Percentiles rank a stretch among this genome's conserved stretches.
These are phyloP conservation scores for Curvularia sp. DNA, from an alignment of 2,329 filamentous ascomycete species.

Conservation along the genomic window DNA sequence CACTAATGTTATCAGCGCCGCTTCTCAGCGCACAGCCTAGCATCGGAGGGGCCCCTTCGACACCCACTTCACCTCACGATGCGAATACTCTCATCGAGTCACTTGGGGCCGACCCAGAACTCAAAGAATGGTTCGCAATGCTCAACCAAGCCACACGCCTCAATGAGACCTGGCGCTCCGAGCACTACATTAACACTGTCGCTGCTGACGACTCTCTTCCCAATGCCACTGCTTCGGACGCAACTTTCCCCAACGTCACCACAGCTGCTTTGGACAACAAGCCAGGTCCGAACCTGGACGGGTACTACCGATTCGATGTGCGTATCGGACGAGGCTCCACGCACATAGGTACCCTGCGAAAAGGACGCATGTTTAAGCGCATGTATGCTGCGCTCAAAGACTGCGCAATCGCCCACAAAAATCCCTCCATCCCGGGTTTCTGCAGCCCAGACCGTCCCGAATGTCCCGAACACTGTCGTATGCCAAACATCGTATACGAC, in stretches of 20 bases:
- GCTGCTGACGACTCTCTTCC: not conserved
- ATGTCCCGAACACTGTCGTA: slow-evolving; percentile 1
- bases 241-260: not conserved
- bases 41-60: not conserved
- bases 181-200: not conserved
- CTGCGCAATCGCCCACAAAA: not conserved
- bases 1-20: not conserved
- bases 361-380: slow-evolving; percentile 10
- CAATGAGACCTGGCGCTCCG: not conserved
- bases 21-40: not conserved
- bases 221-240: not conserved
- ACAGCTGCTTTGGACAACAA: not conserved
- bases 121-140: not conserved
- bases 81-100: not conserved
- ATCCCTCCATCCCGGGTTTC: not conserved
- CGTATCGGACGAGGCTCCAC: slow-evolving; percentile 1
- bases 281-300: slow-evolving; percentile 1
- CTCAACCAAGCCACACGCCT: not conserved
- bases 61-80: not conserved
- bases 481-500: not conserved
- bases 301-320: slow-evolving; percentile 10
- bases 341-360: slow-evolving; percentile 9
- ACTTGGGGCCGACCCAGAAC: not conserved
- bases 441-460: not conserved
- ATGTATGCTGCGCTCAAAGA: slow-evolving; percentile 3